Percentiles rank a stretch among this genome's conserved stretches.
Evolutionary conservation across 352 stramenopile genomes (phyloP).

Genomic region (Blastocystis sp.): DNA sequence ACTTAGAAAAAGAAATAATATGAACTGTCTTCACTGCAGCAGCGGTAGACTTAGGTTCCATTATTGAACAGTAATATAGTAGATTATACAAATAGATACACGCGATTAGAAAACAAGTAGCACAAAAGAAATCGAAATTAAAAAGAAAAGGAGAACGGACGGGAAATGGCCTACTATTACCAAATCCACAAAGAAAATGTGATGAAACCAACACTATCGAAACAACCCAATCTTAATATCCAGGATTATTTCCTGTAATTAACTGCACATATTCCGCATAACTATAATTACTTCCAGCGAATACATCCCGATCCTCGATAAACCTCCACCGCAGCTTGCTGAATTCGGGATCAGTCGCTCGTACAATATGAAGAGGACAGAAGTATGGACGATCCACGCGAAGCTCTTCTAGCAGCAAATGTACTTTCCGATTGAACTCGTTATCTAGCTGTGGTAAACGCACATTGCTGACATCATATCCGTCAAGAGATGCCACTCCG

Average conservation of each 20-base stretch:
- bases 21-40: no score
- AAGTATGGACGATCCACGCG: conserved; percentile 77
- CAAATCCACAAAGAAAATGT: conserved; percentile 18
- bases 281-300: conserved; percentile 90
- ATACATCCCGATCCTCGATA: conserved; percentile 94
- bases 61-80: no score
- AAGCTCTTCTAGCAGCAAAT: conserved; percentile 82
- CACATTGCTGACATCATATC: conserved; percentile 81
- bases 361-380: conserved; percentile 84
- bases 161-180: not conserved
- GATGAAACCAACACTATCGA: conserved; percentile 14
- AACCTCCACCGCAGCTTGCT: conserved; percentile 93
- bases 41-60: no score
- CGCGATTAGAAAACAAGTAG: no score
- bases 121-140: no score
- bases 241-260: conserved; percentile 74
- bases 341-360: conserved; percentile 83
- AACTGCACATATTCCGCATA: conserved; percentile 94
- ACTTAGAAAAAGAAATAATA: no score
- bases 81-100: no score
- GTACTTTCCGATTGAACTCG: conserved; percentile 80
- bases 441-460: conserved; percentile 61
- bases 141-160: no score
- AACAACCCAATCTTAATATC: conserved; percentile 37
- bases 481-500: conserved; percentile 86